Evolutionary conservation across 2,329 filamentous ascomycete genomes (phyloP), one percentile per base, ranked within the genome.

Genomic region (Aspergillus felis): DNA sequence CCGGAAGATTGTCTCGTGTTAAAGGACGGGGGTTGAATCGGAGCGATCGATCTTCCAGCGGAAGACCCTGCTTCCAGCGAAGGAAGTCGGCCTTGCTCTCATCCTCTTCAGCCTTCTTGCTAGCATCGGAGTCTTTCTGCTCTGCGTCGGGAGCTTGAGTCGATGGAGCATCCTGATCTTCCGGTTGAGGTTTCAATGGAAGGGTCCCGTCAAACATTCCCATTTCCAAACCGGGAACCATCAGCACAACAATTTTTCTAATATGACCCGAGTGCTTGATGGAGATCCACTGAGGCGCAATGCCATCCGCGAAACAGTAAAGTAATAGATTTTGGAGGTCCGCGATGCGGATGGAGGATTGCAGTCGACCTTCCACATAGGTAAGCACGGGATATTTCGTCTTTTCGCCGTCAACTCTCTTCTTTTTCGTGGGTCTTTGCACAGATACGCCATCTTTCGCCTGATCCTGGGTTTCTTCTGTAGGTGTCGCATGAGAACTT

Each of bases 191-290:
- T 47, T 80, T 78, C 32, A 71, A 59, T 27, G 74, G 63, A 35
- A 84, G 75, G 3, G 74, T 77, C 38, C 84, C 81, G 71, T 89
- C 85, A 76, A 97, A 96, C 89, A 97, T 94, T 61, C 86, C 89
- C 67, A 91, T 84, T 70, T 97, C 93, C 25, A 99, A 77, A 0
- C 94, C 94, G 10, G 94, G 94, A 10, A 97, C 87, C 89, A 97
- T 93, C 63, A 99, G 78, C 44, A 90, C 84, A 29, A 97, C 92
- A 29, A 95, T 88, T 76, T 94, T 95, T 56, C 77, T 76, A 44
- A 87, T 79, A 58, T 79, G 76, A 20, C 73, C 74, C 48, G 82
- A 82, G 68, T 86, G 81, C 60, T 79, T 80, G 57, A 87, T 76
- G 29, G 84, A 81, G 17, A 86, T 81, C 84, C 84, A 87, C 67